Evolutionary conservation across 2,329 filamentous ascomycete species (phyloP), one percentile per base, ranked within the genome.

Genomic region (Zymoseptoria tritici): DNA sequence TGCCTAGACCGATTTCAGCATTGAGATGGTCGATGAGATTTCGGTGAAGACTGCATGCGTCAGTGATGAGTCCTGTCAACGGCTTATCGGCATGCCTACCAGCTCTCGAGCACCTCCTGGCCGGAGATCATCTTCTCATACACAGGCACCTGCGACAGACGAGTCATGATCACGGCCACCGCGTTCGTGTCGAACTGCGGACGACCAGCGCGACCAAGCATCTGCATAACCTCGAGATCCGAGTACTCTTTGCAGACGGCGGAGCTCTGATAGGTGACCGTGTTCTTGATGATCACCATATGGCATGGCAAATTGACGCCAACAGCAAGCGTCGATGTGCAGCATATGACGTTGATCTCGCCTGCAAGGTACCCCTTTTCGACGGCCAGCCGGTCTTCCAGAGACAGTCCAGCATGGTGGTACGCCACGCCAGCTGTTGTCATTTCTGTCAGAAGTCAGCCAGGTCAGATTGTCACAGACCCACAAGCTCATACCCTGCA

Each of bases 171-270:
- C 16, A 94, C 85, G 9, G 89, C 91, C 49, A 85, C 81, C 2
- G 89, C 90, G 60, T 78, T 89, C 55, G 84, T 81, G 66, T 93
- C 91, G 63, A 92, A 95, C 68, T 95, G 91, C 5, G 91, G 90
- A 20, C 90, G 81, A 1, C 91, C 90, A 55, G 90, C 90, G 63
- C 90, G 85, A 6, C 90, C 90, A 54, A 95, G 82, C 90, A 96
- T 95, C 68, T 96, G 90, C 87, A 93, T 93, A 62, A 93, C 82
- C 66, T 95, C 90, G 4, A 95, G 78, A 70, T 94, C 90, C 0
- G 89, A 85, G 65, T 91, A 91, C 70, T 94, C 89, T 58, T 85
- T 82, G 61, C 61, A 59, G 31, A 63, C 64, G n/a, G 58, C 63
- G 19, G 61, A 61, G 6, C 80, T 74, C 59, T 84, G 82, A 73